Evolutionary conservation across 2,329 filamentous ascomycete genomes (phyloP).

Genomic region (Ceratocystiopsis minuta): DNA sequence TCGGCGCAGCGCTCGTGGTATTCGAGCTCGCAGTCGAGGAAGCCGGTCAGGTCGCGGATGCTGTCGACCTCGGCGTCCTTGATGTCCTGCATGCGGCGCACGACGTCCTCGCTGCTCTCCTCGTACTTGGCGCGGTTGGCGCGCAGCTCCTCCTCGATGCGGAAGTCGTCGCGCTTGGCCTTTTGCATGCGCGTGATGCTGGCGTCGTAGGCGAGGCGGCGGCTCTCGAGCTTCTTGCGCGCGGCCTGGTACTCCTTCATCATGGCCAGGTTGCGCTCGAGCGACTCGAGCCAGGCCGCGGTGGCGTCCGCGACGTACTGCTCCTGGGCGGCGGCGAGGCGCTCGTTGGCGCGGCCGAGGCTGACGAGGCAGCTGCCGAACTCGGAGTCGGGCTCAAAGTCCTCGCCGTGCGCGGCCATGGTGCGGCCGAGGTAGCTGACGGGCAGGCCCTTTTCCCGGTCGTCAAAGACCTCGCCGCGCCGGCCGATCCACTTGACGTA

Average conservation of each 20-base stretch:
- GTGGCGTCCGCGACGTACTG: constrained; percentile 62
- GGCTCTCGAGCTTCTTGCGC: constrained; percentile 84
- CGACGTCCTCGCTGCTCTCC: constrained; percentile 82
- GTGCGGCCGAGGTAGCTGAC: constrained; percentile 62
- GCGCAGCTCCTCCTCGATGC: constrained; percentile 80
- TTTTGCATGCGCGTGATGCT: constrained; percentile 83
- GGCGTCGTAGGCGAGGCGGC: constrained; percentile 79
- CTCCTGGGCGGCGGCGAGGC: constrained; percentile 71
- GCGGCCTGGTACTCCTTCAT: constrained; percentile 95
- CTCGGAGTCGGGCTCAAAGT: constrained; percentile 79
- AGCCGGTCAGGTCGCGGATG: constrained; percentile 58
- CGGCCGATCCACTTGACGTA: constrained; percentile 83
- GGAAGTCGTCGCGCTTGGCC: constrained; percentile 82
- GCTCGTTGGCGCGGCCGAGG: constrained; percentile 75
- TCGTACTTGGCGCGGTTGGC: constrained; percentile 91
- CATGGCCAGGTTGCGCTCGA: constrained; percentile 76
- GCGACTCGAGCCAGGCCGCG: constrained; percentile 72
- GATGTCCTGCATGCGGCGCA: constrained; percentile 87
- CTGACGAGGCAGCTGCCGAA: constrained; percentile 73
- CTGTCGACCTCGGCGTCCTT: constrained; percentile 79
- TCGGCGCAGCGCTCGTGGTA: constrained; percentile 86
- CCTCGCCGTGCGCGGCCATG: constrained; percentile 80
- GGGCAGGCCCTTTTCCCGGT: constrained; percentile 73
- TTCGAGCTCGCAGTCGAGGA: constrained; percentile 75
- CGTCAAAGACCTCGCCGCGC: constrained; percentile 59